phyloP scores from a whole-genome alignment of 495 filamentous ascomycete genomes.

The Aspergillus conjunctus region DNA sequence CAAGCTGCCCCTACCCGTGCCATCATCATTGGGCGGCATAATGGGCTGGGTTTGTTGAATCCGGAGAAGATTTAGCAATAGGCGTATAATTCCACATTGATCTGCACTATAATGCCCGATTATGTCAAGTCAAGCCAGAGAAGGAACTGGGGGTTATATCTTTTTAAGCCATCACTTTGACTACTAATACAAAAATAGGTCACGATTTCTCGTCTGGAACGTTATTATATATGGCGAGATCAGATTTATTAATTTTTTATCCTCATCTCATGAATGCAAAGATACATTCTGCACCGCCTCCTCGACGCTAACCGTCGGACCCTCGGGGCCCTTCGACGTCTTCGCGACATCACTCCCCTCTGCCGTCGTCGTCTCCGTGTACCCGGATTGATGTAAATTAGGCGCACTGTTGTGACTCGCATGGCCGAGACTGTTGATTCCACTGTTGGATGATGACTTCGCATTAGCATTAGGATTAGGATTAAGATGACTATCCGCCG shows the following conservation, averaged over 20 bases:
- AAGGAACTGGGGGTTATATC: too few relatives aligned
- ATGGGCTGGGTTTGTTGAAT: too few relatives aligned
- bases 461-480: background rate
- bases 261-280: conserved; percentile 9
- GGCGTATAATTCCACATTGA: too few relatives aligned
- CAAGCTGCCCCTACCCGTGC: too few relatives aligned
- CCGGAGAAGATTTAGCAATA: too few relatives aligned
- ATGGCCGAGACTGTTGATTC: background rate
- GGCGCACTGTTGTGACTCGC: background rate
- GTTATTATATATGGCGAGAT: background rate
- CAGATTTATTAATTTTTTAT: background rate
- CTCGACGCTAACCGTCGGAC: conserved; percentile 37
- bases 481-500: conserved; percentile 14
- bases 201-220: too few relatives aligned
- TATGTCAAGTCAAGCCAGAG: too few relatives aligned
- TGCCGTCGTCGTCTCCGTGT: conserved; percentile 9
- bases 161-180: too few relatives aligned
- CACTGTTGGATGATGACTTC: background rate
- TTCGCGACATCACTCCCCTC: background rate
- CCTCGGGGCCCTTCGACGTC: too few relatives aligned
- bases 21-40: too few relatives aligned
- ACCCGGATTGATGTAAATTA: background rate
- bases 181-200: too few relatives aligned
- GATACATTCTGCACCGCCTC: conserved; percentile 47
- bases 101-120: too few relatives aligned